Evolutionary conservation across 805 yeast species (phyloP).

Genomic region (Lipomyces orientalis): DNA sequence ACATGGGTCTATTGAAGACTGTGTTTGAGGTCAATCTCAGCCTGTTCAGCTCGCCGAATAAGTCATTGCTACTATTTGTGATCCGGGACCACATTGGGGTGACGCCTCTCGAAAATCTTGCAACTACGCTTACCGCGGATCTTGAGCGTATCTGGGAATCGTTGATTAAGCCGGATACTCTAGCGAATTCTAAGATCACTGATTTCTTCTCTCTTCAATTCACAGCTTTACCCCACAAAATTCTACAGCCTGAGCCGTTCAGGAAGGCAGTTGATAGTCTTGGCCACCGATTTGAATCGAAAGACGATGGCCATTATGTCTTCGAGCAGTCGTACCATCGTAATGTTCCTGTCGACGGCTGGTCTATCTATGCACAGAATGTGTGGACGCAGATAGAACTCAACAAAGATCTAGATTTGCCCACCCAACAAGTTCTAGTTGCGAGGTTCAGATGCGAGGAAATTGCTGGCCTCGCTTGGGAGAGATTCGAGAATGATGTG

Average conservation of each 20-base stretch:
- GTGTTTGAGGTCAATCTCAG: constrained; percentile 94
- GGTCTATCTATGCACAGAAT: constrained; percentile 88
- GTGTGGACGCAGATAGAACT: constrained; percentile 94
- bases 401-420: constrained; percentile 92
- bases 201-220: constrained; percentile 89
- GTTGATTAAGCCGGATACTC: constrained; percentile 72
- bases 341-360: constrained; percentile 89
- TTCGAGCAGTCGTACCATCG: constrained; percentile 80
- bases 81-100: constrained; percentile 90
- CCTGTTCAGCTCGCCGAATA: constrained; percentile 56
- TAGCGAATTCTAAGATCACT: constrained; percentile 58
- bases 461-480: constrained; percentile 62
- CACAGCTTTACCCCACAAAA: constrained; percentile 81
- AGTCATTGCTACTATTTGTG: constrained; percentile 79
- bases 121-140: constrained; percentile 72
- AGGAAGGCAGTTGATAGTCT: constrained; percentile 61
- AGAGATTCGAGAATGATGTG: constrained; percentile 51
- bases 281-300: constrained; percentile 61
- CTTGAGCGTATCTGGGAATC: constrained; percentile 77
- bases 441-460: constrained; percentile 96
- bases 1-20: constrained; percentile 92
- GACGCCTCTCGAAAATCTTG: constrained; percentile 77
- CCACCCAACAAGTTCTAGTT: constrained; percentile 94
- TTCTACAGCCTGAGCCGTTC: constrained; percentile 78
- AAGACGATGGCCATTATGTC: constrained; percentile 46